Conservation (phyloP, 2,329 filamentous ascomycete species). For the Aspergillus ibericus region DNA sequence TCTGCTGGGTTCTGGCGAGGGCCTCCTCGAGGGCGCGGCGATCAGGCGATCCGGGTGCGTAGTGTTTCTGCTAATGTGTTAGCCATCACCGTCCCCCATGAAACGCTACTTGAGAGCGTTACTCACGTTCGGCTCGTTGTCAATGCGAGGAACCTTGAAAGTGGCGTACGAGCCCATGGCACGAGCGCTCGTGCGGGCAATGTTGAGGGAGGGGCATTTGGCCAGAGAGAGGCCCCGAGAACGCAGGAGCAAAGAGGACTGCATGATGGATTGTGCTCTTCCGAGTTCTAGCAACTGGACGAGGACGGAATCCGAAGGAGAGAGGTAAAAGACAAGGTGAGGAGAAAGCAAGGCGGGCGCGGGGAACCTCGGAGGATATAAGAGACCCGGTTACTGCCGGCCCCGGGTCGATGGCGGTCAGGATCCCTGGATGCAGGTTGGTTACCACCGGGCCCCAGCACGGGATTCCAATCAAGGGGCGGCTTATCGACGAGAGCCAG, state of each 20-base stretch:
- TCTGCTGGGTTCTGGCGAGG: conserved; percentile 67
- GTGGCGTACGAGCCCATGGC: conserved; percentile 64
- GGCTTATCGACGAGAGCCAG: background rate
- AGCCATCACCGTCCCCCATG: too few species aligned
- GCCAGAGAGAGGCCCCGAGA: conserved; percentile 26
- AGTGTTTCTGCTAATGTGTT: conserved; percentile 68
- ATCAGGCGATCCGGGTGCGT: conserved; percentile 78
- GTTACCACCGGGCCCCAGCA: too few species aligned
- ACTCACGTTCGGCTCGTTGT: conserved; percentile 94
- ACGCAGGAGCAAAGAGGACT: conserved; percentile 30
- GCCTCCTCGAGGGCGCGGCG: conserved; percentile 74
- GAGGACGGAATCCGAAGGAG: conserved; percentile 5
- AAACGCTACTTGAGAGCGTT: too few species aligned
- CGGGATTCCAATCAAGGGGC: background rate
- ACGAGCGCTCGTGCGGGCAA: conserved; percentile 23
- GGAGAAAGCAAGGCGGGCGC: conserved; percentile 18
- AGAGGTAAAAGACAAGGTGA: conserved; percentile 1
- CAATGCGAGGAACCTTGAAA: conserved; percentile 83
- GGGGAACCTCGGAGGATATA: conserved; percentile 27
- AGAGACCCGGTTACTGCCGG: conserved; percentile 11
- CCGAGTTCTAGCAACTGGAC: background rate
- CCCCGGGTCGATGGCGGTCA: conserved; percentile 6
- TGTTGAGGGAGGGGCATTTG: conserved; percentile 20
- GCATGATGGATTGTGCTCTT: conserved; percentile 24
- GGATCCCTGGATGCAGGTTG: background rate